Conservation (phyloP, 371 early-diverging fungal genomes). For the Ordospora colligata region DNA sequence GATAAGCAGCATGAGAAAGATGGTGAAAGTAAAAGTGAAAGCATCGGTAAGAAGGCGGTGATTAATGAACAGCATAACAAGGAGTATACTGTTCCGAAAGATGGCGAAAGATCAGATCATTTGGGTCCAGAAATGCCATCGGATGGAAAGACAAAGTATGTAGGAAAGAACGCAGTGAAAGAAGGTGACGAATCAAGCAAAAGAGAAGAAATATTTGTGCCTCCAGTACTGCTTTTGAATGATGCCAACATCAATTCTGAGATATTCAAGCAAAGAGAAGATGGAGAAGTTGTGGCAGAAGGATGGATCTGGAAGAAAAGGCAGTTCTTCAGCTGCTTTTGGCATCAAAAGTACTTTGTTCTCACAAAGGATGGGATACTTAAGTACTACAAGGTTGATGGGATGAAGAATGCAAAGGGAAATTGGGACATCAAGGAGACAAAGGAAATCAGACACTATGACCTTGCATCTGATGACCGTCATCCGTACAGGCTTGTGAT, state of each 20-base stretch:
- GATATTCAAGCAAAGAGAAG: constrained; percentile 35
- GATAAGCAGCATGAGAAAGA: background rate
- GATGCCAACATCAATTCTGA: constrained; percentile 1
- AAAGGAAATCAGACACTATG: background rate
- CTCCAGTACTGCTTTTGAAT: background rate
- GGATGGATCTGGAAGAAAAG: constrained; percentile 48
- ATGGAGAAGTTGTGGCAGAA: constrained; percentile 31
- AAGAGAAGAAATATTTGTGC: background rate
- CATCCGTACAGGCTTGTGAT: constrained; percentile 42
- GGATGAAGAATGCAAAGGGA: constrained; percentile 34
- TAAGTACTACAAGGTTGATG: constrained; percentile 43
- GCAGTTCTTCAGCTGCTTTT: constrained; percentile 49
- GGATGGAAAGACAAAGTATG: background rate
- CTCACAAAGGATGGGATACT: constrained; percentile 44
- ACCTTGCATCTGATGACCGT: background rate
- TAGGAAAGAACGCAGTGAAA: background rate
- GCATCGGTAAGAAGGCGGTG: background rate
- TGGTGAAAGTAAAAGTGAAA: background rate
- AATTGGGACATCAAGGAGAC: constrained; percentile 35
- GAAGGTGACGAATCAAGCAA: background rate
- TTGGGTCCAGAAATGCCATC: background rate
- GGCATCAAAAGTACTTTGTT: constrained; percentile 54
- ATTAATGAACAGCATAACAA: background rate
- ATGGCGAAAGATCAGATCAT: background rate
- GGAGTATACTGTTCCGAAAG: background rate